These are phyloP conservation scores for Daphne laureola DNA, from an alignment of 441 rosid genomes.

Conservation along the genomic window DNA sequence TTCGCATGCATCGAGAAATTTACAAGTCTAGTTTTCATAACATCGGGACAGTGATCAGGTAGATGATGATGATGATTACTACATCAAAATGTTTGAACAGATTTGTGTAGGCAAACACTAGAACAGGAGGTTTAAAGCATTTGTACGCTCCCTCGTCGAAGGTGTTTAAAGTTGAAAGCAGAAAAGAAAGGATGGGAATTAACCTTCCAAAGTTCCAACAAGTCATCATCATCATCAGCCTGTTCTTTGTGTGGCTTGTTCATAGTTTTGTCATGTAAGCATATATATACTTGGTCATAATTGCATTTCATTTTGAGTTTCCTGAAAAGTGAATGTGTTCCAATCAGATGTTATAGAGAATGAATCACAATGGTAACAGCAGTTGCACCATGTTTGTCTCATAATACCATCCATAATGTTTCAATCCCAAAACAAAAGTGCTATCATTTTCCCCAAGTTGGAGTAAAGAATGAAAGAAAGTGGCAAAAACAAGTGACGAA, in stretches of 20 bases:
- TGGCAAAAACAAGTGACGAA: too few species aligned
- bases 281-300: background rate
- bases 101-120: background rate
- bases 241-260: background rate
- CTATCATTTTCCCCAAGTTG: too few species aligned
- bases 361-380: too few species aligned
- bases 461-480: too few species aligned
- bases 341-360: background rate
- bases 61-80: conserved; percentile 9
- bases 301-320: background rate
- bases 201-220: background rate
- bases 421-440: too few species aligned
- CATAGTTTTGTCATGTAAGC: background rate
- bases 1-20: background rate
- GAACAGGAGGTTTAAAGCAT: too few species aligned
- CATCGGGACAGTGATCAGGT: background rate
- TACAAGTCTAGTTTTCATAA: background rate
- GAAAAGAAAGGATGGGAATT: background rate
- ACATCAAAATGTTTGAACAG: background rate
- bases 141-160: background rate
- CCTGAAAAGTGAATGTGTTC: background rate
- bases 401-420: too few species aligned
- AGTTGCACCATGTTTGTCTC: too few species aligned
- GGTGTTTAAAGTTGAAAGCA: background rate
- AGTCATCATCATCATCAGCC: background rate